These are phyloP conservation scores for Mallotus repandus DNA, from an alignment of 441 rosid species.

Conservation along the genomic window DNA sequence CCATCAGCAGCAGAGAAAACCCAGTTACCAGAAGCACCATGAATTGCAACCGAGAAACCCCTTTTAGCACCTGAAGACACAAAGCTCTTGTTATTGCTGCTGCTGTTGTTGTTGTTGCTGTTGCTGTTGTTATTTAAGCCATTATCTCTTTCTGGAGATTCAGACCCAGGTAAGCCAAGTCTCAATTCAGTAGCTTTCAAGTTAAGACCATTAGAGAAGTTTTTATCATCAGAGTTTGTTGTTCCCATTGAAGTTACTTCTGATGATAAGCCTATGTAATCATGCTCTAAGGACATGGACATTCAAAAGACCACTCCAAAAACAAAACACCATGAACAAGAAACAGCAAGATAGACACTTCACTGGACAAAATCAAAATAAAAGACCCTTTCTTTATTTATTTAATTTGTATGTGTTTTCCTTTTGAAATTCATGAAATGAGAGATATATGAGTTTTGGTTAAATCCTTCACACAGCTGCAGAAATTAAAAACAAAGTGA, in stretches of 20 bases:
- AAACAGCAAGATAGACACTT: not conserved
- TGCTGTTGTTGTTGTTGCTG: not conserved
- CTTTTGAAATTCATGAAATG: not conserved
- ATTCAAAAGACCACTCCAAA: conserved; percentile 23
- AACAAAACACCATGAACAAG: not conserved
- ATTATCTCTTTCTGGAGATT: conserved; percentile 53
- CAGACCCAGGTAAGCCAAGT: conserved; percentile 81
- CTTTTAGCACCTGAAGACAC: conserved; percentile 57
- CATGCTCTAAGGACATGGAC: conserved; percentile 54
- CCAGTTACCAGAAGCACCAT: conserved; percentile 51
- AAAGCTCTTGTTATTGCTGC: conserved; percentile 30
- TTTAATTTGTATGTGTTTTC: not conserved
- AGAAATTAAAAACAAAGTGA: not conserved
- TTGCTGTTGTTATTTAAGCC: not conserved
- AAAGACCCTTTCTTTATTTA: not conserved
- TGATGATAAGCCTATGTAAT: conserved; percentile 51
- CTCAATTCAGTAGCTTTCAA: conserved; percentile 75
- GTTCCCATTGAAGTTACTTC: conserved; percentile 51
- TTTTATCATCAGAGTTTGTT: conserved; percentile 39
- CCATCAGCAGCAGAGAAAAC: conserved; percentile 43
- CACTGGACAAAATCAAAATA: not conserved
- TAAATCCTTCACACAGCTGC: not conserved
- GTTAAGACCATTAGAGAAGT: conserved; percentile 32
- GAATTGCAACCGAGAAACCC: conserved; percentile 61
- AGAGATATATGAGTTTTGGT: not conserved